Percentiles rank a stretch among this genome's conserved stretches.
These are phyloP conservation scores for Coix lacrymajobi DNA, from an alignment of 176 grass and related monocot species.

Conservation along the genomic window DNA sequence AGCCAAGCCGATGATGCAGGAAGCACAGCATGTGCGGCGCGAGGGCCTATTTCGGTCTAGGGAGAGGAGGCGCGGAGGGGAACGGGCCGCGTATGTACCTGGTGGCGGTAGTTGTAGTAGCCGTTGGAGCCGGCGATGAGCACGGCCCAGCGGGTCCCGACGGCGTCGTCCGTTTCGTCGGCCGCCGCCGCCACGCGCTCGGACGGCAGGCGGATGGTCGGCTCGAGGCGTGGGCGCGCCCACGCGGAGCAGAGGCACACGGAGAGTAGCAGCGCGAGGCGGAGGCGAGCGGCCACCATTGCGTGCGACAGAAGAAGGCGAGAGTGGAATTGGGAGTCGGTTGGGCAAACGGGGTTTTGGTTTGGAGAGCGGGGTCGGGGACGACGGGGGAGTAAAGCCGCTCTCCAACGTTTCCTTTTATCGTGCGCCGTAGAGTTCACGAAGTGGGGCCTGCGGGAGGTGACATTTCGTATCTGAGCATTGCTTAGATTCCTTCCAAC, in stretches of 20 bases:
- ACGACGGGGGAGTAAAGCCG: background rate
- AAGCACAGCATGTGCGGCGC: background rate
- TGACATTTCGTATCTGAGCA: background rate
- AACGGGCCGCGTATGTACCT: constrained; percentile 26
- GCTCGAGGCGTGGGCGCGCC: constrained; percentile 27
- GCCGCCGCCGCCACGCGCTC: constrained; percentile 14
- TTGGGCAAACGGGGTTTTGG: background rate
- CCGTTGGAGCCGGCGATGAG: constrained; percentile 84
- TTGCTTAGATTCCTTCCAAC: too few relatives aligned
- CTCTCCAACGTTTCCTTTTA: constrained; percentile 45
- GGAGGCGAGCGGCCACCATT: constrained; percentile 21
- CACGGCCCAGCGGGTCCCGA: constrained; percentile 81
- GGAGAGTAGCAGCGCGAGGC: constrained; percentile 21
- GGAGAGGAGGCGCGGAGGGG: background rate
- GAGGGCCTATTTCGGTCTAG: background rate
- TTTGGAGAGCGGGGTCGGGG: background rate
- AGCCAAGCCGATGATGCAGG: background rate
- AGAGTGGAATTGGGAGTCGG: background rate
- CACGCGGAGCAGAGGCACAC: constrained; percentile 24
- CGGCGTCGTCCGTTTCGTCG: constrained; percentile 18
- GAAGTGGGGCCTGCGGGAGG: background rate
- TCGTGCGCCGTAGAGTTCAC: constrained; percentile 1
- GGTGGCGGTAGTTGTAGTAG: constrained; percentile 93
- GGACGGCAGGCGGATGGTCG: constrained; percentile 60
- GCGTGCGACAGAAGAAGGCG: background rate